These are phyloP conservation scores for Quercus tomentella DNA, from an alignment of 331 rosid species.

Conservation along the genomic window DNA sequence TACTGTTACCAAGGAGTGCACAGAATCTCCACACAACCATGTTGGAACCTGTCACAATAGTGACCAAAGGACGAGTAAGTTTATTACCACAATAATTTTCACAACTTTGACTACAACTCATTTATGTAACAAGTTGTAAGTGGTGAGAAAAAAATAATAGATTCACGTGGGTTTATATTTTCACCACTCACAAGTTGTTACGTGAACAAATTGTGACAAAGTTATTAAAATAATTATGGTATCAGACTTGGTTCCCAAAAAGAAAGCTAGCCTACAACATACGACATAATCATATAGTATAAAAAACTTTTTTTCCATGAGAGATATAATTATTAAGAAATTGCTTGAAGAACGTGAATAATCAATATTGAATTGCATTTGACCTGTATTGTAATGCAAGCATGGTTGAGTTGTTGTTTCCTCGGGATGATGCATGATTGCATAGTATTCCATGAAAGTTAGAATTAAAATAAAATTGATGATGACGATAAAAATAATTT, in stretches of 20 bases:
- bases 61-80: neutral
- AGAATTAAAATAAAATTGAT: no score
- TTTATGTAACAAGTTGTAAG: rapidly evolving
- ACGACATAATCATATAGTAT: no score
- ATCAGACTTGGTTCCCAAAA: no score
- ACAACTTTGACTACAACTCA: rapidly evolving
- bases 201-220: rapidly evolving
- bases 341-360: no score
- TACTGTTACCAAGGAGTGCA: slow-evolving; percentile 9
- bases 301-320: no score
- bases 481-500: neutral
- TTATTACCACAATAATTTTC: rapidly evolving
- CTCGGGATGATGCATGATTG: neutral
- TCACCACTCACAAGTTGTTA: rapidly evolving
- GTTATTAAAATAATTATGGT: no score
- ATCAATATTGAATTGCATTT: no score
- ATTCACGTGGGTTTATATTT: rapidly evolving
- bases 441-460: neutral
- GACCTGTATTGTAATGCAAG: no score
- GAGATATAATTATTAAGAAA: no score
- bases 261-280: no score
- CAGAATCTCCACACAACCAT: slow-evolving; percentile 13
- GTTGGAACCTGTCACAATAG: neutral
- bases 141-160: rapidly evolving
- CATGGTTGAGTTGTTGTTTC: neutral